Conservation (phyloP, 345 rosid species). For the Boechera stricta region DNA sequence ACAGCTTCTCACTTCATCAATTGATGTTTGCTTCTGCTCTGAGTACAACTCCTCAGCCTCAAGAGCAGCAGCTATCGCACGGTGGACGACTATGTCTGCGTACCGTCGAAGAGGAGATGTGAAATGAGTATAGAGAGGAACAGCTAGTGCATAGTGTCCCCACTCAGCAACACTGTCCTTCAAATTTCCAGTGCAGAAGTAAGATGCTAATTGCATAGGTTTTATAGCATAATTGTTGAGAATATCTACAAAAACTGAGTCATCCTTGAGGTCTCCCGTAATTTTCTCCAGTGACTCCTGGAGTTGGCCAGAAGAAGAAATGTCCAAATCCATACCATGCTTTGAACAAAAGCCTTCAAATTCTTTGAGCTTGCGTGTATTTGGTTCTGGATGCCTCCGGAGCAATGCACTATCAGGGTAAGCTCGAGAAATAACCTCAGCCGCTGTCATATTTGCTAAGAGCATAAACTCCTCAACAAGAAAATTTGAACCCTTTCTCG, state of each 20-base stretch:
- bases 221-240: slow-evolving; percentile 71
- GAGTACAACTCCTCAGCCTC: slow-evolving; percentile 71
- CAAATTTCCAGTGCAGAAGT: slow-evolving; percentile 78
- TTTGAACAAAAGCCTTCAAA: slow-evolving; percentile 77
- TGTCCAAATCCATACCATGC: slow-evolving; percentile 74
- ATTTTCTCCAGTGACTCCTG: slow-evolving; percentile 63
- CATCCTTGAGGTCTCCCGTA: slow-evolving; percentile 71
- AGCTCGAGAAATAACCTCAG: slow-evolving; percentile 86
- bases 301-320: slow-evolving; percentile 74
- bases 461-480: slow-evolving; percentile 97
- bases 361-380: slow-evolving; percentile 80
- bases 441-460: slow-evolving; percentile 85
- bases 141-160: slow-evolving; percentile 87
- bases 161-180: slow-evolving; percentile 61
- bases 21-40: slow-evolving; percentile 37
- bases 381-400: slow-evolving; percentile 91
- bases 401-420: slow-evolving; percentile 77
- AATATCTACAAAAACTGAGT: slow-evolving; percentile 63
- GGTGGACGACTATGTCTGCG: slow-evolving; percentile 89
- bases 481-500: slow-evolving; percentile 58
- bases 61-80: slow-evolving; percentile 78
- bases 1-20: slow-evolving; percentile 47
- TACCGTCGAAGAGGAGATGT: slow-evolving; percentile 92
- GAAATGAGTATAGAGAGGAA: slow-evolving; percentile 89
- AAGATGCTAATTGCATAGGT: slow-evolving; percentile 82